Conservation (phyloP, 345 rosid species). For the Rubroshorea leprosula region DNA sequence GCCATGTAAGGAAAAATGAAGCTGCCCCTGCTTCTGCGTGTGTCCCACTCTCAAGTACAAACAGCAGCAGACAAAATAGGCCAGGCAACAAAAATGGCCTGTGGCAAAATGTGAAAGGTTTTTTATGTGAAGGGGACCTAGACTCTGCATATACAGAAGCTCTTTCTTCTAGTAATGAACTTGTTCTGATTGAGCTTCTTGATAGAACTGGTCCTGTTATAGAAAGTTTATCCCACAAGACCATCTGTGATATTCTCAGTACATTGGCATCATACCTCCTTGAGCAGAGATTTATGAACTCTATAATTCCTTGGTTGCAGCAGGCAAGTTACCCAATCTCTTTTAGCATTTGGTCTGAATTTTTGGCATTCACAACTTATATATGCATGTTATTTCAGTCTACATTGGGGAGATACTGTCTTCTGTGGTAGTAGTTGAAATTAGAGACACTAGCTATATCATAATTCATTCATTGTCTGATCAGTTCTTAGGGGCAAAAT, state of each 20-base stretch:
- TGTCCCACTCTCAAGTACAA: conserved; percentile 26
- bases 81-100: conserved; percentile 31
- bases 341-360: conserved; percentile 7
- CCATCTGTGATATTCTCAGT: conserved; percentile 55
- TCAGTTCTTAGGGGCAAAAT: not conserved
- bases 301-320: conserved; percentile 82
- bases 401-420: not conserved
- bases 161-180: conserved; percentile 58
- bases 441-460: too few relatives aligned
- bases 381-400: not conserved
- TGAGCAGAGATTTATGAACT: conserved; percentile 57
- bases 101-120: conserved; percentile 53
- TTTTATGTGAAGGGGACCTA: conserved; percentile 57
- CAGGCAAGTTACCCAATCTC: conserved; percentile 48
- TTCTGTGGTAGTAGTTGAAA: not conserved
- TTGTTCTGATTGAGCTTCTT: conserved; percentile 67
- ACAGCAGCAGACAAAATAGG: conserved; percentile 32
- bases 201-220: conserved; percentile 84
- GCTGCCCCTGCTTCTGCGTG: conserved; percentile 29
- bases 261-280: conserved; percentile 53
- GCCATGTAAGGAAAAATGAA: conserved; percentile 33
- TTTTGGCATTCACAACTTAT: conserved; percentile 2
- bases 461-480: not conserved
- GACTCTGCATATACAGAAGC: conserved; percentile 85
- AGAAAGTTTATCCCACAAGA: conserved; percentile 60